These are phyloP conservation scores for Tulasnella sp. DNA, from an alignment of 768 basidiomycete species.

Conservation along the genomic window DNA sequence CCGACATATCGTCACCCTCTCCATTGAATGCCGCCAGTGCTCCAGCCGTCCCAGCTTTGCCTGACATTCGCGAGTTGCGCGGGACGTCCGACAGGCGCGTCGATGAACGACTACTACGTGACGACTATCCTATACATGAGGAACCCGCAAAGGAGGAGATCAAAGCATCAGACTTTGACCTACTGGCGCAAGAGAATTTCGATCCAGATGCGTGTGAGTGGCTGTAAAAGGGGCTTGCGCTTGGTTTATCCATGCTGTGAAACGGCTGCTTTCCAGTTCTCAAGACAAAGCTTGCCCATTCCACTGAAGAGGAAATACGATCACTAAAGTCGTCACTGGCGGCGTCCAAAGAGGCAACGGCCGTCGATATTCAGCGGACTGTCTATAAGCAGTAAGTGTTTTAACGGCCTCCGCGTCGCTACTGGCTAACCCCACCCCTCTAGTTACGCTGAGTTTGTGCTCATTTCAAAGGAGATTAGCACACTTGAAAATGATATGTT, in stretches of 20 bases:
- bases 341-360: slow-evolving; percentile 55
- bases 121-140: slow-evolving; percentile 23
- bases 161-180: slow-evolving; percentile 42
- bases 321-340: slow-evolving; percentile 65
- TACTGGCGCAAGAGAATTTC: slow-evolving; percentile 67
- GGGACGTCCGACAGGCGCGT: slow-evolving; percentile 32
- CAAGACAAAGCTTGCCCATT: slow-evolving; percentile 79
- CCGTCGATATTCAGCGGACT: slow-evolving; percentile 71
- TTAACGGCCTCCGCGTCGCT: not conserved
- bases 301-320: slow-evolving; percentile 68
- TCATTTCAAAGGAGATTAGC: slow-evolving; percentile 93
- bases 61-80: slow-evolving; percentile 28
- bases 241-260: not conserved
- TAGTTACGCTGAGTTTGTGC: slow-evolving; percentile 94
- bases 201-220: slow-evolving; percentile 79
- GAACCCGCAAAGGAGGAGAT: slow-evolving; percentile 47
- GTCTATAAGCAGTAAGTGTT: slow-evolving; percentile 79
- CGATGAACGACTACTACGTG: slow-evolving; percentile 33
- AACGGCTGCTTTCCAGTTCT: slow-evolving; percentile 38
- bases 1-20: slow-evolving; percentile 59
- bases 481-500: slow-evolving; percentile 96
- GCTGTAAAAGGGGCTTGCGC: not conserved
- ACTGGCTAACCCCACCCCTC: not conserved
- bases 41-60: slow-evolving; percentile 49
- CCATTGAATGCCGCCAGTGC: slow-evolving; percentile 36